Evolutionary conservation across 2,329 filamentous ascomycete species (phyloP), one percentile per base, ranked within the genome.

Genomic region (Hymenoscyphus fructigenus): DNA sequence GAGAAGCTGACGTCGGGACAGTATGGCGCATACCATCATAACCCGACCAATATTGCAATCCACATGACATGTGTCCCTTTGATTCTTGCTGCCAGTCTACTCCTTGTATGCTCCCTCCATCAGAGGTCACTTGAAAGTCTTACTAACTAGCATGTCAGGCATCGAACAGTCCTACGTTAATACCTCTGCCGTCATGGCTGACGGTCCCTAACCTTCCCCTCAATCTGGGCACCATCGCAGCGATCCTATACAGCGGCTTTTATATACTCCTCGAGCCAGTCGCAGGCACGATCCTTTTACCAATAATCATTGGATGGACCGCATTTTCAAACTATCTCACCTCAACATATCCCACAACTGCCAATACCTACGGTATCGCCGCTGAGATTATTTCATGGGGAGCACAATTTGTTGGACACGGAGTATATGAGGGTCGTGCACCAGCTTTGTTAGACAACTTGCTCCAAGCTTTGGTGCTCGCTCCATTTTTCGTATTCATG

Each of bases 401-500:
- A 63, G 83, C 89, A 60, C 95, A 99, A 76, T 97, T 99, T 75
- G 73, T 98, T 60, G 95, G 95, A 32, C 95, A 99, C 75, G 93
- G 93, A 44, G 87, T 85, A 60, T 98, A 92, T 72, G 95, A 98
- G 79, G 88, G 91, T 23, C 87, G 94, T 61, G 92, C 93, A 2
- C 95, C 94, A 7, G 94, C 93, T 4, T 80, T 98, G 68, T 81
- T 98, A 58, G 93, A 98, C 79, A 98, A 97, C 74, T 79, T 98
- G 53, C 83, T 96, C 58, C 95, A 98, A 79, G 93, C 95, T 32
- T 78, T 98, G 69, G 94, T 98, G 74, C 83, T 98, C 28, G 95
- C 95, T 0, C 95, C 95, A 9, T 90, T 99, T 74, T 99, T 98
- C 73, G 94, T 98, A 65, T 99, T 95, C 91, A 90, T 99, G 72